A percentile compares a stretch with the other conserved stretches of the same genome.
Conservation (phyloP, 106 monocot species). For the Dendrobium chrysotoxum region DNA sequence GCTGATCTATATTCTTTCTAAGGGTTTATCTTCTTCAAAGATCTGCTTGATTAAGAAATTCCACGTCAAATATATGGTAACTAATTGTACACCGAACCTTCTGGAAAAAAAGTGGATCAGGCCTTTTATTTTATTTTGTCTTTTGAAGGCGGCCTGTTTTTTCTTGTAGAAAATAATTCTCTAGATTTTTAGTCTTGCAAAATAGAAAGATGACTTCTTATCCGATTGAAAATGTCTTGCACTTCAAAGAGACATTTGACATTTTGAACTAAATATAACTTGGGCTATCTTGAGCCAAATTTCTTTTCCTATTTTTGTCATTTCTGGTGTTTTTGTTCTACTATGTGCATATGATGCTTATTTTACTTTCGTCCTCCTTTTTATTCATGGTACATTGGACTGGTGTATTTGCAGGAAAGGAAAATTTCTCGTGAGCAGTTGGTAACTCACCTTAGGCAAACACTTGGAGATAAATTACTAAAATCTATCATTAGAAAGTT, state of each 20-base stretch:
- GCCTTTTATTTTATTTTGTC: too few relatives aligned
- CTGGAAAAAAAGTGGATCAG: neutral
- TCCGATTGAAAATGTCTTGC: neutral
- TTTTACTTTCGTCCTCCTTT: neutral
- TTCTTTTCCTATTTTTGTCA: neutral
- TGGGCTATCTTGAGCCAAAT: neutral
- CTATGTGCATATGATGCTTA: neutral
- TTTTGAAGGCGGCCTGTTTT: too few relatives aligned
- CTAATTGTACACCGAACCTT: neutral
- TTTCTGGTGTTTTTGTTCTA: neutral
- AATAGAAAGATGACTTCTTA: neutral
- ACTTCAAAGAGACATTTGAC: neutral
- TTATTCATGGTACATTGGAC: neutral
- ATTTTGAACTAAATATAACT: neutral
- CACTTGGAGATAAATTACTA: conserved; percentile 47
- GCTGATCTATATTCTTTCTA: conserved; percentile 23
- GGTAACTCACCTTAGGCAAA: conserved; percentile 26
- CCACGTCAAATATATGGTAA: conserved; percentile 34
- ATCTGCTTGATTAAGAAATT: conserved; percentile 34
- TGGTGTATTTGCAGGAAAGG: conserved; percentile 38
- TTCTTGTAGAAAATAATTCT: neutral
- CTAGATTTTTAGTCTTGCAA: neutral
- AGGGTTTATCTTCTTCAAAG: conserved; percentile 22
- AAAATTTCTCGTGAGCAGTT: conserved; percentile 51
- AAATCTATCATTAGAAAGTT: conserved; percentile 30